Evolutionary conservation across 257 asterid genomes (phyloP), one percentile per base, ranked within the genome.

Genomic region (Asclepias syriaca): DNA sequence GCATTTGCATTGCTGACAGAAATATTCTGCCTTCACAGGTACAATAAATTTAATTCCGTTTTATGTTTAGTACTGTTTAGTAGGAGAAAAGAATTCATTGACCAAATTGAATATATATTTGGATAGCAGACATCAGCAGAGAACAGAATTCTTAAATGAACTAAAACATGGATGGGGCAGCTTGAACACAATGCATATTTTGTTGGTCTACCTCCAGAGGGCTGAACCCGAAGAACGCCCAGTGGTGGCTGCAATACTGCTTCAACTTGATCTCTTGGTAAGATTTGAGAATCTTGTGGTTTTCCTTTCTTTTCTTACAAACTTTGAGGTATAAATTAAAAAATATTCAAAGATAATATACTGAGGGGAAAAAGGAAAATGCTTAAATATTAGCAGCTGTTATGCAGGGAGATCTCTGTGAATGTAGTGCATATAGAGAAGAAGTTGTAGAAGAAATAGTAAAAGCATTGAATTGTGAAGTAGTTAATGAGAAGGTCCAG

Each of bases 191-290:
- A 72, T 87, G 89, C 91, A 86, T 50, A 76, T 85, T 48, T 77
- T 92, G 79, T 65, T 90, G 67, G 68, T 83, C 55, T 77, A 75
- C 70, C 96, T 92, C 77, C 91, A 87, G 50, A 80, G 77, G 78
- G 91, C 89, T 16, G 79, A 72, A 43, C 85, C 77, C 19, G 89
- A 88, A 72, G 94, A 92, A 37, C 83, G 88, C 59, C 91, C 92
- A 4, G 0, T 87, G 63, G 70, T 86, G 58, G 89, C 98, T 9
- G 94, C 80, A 59, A 48, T 90, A 63, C 65, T 92, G 83, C 84
- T 92, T 60, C 89, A 82, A 80, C 85, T 92, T 69, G 97, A 92
- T 78, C 91, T 92, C 53, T 69, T 86, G 96, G 98, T 90, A 78
- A 70, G 86, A 32, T 39, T 51, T 32, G 27, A 65, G 46, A 16